Evolutionary conservation across 805 yeast genomes (phyloP).

Genomic region (Teunomyces barrocoloradensis): DNA sequence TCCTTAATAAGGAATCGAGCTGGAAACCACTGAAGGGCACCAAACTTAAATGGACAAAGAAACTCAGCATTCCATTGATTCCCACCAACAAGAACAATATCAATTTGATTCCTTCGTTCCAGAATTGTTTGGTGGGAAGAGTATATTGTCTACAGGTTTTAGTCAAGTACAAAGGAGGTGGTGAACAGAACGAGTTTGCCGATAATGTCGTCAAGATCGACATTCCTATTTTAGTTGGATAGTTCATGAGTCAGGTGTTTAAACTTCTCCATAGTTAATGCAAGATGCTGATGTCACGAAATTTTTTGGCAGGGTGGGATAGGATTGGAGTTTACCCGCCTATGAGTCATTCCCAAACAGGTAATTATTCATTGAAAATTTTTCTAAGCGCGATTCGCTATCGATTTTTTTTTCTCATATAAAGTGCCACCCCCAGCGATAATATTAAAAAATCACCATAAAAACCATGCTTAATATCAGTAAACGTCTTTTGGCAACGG

Average conservation of each 20-base stretch:
- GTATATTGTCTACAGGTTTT: constrained; percentile 51
- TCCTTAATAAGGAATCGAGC: constrained; percentile 19
- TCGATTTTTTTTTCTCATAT: constrained; percentile 15
- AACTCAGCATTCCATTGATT: constrained; percentile 41
- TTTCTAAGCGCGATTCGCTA: constrained; percentile 36
- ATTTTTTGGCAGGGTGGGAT: not conserved
- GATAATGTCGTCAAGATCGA: constrained; percentile 33
- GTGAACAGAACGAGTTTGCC: constrained; percentile 32
- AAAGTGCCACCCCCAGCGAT: constrained; percentile 5
- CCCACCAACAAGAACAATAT: constrained; percentile 42
- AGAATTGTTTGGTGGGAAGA: constrained; percentile 60
- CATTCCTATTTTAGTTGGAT: constrained; percentile 37
- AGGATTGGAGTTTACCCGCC: not conserved
- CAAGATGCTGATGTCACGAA: not conserved
- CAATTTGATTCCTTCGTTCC: constrained; percentile 61
- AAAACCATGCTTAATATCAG: constrained; percentile 1
- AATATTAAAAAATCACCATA: not conserved
- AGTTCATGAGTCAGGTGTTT: not conserved
- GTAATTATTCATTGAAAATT: constrained; percentile 17
- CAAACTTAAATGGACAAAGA: constrained; percentile 30
- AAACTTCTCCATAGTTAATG: not conserved
- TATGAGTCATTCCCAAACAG: constrained; percentile 26
- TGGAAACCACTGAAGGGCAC: constrained; percentile 29
- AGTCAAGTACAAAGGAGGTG: constrained; percentile 24
- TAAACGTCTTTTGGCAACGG: constrained; percentile 34